phyloP scores from a whole-genome alignment of 345 rosid genomes.

The Pugionium cornutum region DNA sequence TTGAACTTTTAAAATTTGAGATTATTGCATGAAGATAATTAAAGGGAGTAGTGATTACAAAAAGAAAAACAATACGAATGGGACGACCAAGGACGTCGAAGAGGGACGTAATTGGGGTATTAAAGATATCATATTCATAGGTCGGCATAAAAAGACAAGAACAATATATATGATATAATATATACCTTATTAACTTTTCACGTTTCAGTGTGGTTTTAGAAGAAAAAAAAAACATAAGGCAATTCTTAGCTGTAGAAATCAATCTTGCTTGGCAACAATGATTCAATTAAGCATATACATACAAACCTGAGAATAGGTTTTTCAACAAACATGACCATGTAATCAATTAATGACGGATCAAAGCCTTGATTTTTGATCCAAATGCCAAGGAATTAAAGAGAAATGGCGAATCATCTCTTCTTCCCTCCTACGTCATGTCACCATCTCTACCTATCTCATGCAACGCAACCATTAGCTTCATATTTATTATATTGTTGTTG shows the following conservation, averaged over 20 bases:
- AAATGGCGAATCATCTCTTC: too few relatives aligned
- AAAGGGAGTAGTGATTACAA: conserved; percentile 19
- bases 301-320: too few relatives aligned
- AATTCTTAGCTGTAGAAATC: neutral
- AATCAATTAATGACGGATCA: too few relatives aligned
- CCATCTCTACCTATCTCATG: too few relatives aligned
- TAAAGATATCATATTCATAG: conserved; percentile 26
- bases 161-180: neutral
- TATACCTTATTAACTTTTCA: neutral
- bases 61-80: neutral
- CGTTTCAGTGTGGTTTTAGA: conserved; percentile 3
- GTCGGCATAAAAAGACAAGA: conserved; percentile 41
- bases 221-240: neutral
- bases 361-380: too few relatives aligned
- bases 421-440: too few relatives aligned
- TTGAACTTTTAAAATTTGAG: neutral
- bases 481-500: too few relatives aligned
- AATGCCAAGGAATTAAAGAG: too few relatives aligned
- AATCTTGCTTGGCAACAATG: too few relatives aligned
- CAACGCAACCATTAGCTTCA: too few relatives aligned
- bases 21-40: conserved; percentile 14
- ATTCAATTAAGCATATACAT: too few relatives aligned
- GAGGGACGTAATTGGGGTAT: conserved; percentile 21
- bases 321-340: too few relatives aligned
- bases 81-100: conserved; percentile 9